Base-by-base conservation (phyloP, 2,329 filamentous ascomycete species). In the Talaromyces sp. region DNA sequence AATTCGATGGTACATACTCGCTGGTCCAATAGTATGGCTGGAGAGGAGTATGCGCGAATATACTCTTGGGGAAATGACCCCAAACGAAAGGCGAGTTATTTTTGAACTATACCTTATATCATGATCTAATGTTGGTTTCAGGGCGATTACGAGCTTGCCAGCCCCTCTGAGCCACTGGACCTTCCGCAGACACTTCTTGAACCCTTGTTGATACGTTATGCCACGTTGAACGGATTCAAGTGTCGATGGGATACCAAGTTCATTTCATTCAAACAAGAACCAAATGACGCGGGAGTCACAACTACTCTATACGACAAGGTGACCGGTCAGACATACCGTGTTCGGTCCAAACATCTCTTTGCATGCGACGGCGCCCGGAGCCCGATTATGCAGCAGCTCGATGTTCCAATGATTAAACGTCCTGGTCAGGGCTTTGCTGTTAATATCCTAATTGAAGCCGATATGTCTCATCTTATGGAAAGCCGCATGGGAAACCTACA, bases 401-500 rank as follows among this genome's bases (percentile, higher is more conserved):
- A 78, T 17, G 73, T 84, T 15, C 81, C 81, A 4, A 65, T 84
- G 39, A 73, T 76, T 51, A 73, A 72, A 22, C 74, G 75, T 53
- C 77, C 78, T 0, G 78, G 79, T 3, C 77, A 81, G 59, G 81
- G 81, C 0, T 64, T 81, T 6, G 82, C 82, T 3, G 73, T 80
- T 47, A 84, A 84, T 64, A 71, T 84, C 27, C 73, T 82, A 3
- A 74, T 81, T 6, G 73, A 79, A 52, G 79, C 77, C 0, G 84
- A 88, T 66, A 71, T 87, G 80, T 3, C 25, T 32, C 25, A 54
- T 30, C 25, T 54, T 3, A 54, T 54, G 17, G 15, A 54, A 58
- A 71, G 78, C 56, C 77, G 85, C 0, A 77, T 75, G 30, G 86
- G 85, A 0, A 87, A 86, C 66, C 73, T 88, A 22, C 85, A 88